Evolutionary conservation across 2,329 filamentous ascomycete species (phyloP), one percentile per base, ranked within the genome.

Genomic region (Epichloe sylvatica): DNA sequence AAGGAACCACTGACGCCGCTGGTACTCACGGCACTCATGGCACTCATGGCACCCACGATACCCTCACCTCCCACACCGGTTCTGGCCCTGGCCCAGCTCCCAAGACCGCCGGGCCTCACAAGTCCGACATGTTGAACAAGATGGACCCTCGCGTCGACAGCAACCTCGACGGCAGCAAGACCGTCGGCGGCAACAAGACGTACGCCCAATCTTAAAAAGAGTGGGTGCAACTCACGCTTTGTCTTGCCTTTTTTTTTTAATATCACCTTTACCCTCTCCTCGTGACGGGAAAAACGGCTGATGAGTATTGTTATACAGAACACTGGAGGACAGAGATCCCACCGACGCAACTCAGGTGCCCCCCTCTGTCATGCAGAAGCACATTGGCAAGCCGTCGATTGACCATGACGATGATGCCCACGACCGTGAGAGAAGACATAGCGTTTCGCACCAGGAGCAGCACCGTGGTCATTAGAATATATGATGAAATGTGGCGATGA

Each of bases 341-440:
- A 73, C 68, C 17, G 76, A 80, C 53, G 76, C 77, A 1, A 65
- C 76, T 0, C 75, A 80, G 57, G 76, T 78, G 0, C 75, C 76
- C 76, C 76, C 77, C 5, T 79, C 76, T 2, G 70, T 74, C 0
- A 43, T 80, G 52, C 64, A 65, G 45, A 63, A 71, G 56, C 67
- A 72, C 43, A 53, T 77, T 37, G 75, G 74, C 2, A 65, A 63
- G 2, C 72, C 75, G 0, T 48, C 58, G 1, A 59, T 75, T n/a
- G 62, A 66, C 43, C 74, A 78, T 47, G 68, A 61, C 1, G 69
- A 76, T 38, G 54, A 57, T 4, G 36, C 47, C 0, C 70, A 77
- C 47, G 65, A 70, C 12, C 72, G 69, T 2, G 65, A 64, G 33
- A 64, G 69, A 37, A 64, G 76, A 35, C 70, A 79, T 56, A 72